Percentiles rank a stretch among this genome's conserved stretches.
phyloP scores from a whole-genome alignment of 495 filamentous ascomycete species.

The Xylaria castorea region DNA sequence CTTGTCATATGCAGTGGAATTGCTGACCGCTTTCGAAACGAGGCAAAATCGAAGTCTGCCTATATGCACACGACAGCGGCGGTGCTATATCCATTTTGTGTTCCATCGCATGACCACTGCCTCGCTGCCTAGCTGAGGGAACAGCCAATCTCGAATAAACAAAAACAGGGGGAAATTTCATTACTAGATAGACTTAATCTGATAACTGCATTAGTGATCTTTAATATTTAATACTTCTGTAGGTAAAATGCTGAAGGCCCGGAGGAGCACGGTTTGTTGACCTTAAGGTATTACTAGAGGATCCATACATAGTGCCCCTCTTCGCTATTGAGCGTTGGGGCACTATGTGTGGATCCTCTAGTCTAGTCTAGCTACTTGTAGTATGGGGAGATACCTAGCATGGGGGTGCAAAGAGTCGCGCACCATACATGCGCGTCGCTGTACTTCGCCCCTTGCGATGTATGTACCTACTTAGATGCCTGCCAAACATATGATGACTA shows the following conservation, averaged over 20 bases:
- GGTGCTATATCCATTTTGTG: background rate
- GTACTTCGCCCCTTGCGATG: background rate
- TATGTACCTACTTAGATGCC: background rate
- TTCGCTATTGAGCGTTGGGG: too few species aligned
- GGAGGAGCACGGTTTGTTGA: background rate
- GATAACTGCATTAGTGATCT: too few species aligned
- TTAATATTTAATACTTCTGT: too few species aligned
- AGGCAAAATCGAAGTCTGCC: slow-evolving; percentile 13
- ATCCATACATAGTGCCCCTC: too few species aligned
- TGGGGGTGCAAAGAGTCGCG: background rate
- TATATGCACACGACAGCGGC: background rate
- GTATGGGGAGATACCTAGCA: too few species aligned
- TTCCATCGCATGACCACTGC: slow-evolving; percentile 11
- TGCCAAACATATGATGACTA: background rate
- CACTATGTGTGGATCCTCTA: too few species aligned
- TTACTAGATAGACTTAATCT: too few species aligned
- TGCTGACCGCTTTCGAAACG: background rate
- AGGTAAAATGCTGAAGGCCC: too few species aligned
- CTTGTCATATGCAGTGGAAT: background rate
- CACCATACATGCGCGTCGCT: slow-evolving; percentile 1
- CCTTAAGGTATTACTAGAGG: too few species aligned
- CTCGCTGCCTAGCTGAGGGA: background rate
- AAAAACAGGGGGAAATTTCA: too few species aligned
- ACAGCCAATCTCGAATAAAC: too few species aligned
- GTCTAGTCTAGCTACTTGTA: too few species aligned